Evolutionary conservation across 495 filamentous ascomycete species (phyloP).

Genomic region (Lasiosphaeris hirsuta): DNA sequence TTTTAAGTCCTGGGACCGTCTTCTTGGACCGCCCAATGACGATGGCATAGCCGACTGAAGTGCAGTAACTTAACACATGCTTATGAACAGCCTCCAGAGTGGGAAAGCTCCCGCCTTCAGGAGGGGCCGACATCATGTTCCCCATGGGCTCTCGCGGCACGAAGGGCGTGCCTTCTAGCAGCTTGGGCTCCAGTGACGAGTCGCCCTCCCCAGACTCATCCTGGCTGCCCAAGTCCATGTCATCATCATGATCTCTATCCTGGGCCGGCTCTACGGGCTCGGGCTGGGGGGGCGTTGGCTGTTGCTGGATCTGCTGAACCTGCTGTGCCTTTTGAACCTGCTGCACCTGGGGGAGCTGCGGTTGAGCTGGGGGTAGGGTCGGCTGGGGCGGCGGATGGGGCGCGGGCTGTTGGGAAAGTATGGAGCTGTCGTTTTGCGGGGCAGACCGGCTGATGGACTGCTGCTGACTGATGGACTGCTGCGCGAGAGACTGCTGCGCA

Average conservation of each 20-base stretch:
- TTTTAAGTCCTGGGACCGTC: slow-evolving; percentile 54
- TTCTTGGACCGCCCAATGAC: slow-evolving; percentile 58
- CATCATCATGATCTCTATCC: slow-evolving; percentile 38
- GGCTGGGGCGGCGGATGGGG: slow-evolving; percentile 26
- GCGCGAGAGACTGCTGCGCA: slow-evolving; percentile 12
- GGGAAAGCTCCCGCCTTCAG: slow-evolving; percentile 51
- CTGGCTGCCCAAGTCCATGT: slow-evolving; percentile 41
- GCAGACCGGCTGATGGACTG: slow-evolving; percentile 28
- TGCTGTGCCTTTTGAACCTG: slow-evolving; percentile 22
- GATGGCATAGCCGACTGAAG: slow-evolving; percentile 55
- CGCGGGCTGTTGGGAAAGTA: slow-evolving; percentile 28
- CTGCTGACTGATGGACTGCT: slow-evolving; percentile 23
- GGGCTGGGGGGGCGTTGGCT: slow-evolving; percentile 34
- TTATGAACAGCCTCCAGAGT: slow-evolving; percentile 54
- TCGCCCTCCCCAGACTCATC: slow-evolving; percentile 38
- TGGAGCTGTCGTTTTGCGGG: slow-evolving; percentile 32
- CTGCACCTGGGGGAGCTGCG: slow-evolving; percentile 26
- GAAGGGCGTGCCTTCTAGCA: slow-evolving; percentile 42
- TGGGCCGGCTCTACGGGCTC: slow-evolving; percentile 33
- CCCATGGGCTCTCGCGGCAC: slow-evolving; percentile 46
- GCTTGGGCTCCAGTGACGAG: slow-evolving; percentile 39
- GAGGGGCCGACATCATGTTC: slow-evolving; percentile 50
- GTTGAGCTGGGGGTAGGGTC: slow-evolving; percentile 24
- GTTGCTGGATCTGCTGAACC: slow-evolving; percentile 33
- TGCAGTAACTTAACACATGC: slow-evolving; percentile 50